Evolutionary conservation across 257 asterid species (phyloP), one percentile per base, ranked within the genome.

Genomic region (Ilex aquifolium): DNA sequence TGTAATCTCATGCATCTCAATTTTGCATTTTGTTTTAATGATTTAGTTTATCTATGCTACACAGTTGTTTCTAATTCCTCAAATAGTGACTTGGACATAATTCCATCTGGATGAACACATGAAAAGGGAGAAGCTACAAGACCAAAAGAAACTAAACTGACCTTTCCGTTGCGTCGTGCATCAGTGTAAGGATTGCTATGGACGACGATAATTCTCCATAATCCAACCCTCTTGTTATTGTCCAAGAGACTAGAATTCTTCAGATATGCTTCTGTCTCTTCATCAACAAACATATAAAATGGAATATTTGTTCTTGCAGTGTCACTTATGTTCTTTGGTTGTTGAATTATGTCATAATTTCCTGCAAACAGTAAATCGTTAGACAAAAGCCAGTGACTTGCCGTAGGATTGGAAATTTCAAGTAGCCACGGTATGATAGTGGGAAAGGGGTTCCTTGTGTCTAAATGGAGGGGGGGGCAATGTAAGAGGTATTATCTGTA

Each of bases 91-190:
- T 53, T 15, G 15, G 57, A 7, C 11, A 11, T 49, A 49, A 3
- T 49, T 3, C 4, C n/a, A 7, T n/a, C 11, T 53, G 5, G 5
- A 53, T 53, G 10, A 6, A 7, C 31, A 21, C 46, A 56, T 39
- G 70, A 32, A 46, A 44, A 31, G 44, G 62, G 54, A 56, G 65
- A 30, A 63, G 48, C 31, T 55, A 63, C 44, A 17, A 63, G 44
- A 30, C 31, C 13, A 50, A 70, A 52, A 56, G 15, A 14, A 69
- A 30, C 60, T 60, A 32, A 68, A 68, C 82, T 73, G 64, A 90
- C 99, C 95, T 90, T 90, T 69, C 95, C 99, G 65, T 90, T 93
- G 70, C 99, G 84, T 71, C 97, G 87, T 36, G 99, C 76, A 68
- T 90, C 99, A 50, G 74, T 56, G 70, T 90, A 93, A 76, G 99